Conservation (phyloP, 768 basidiomycete species). For the Scleroderma citrinum region DNA sequence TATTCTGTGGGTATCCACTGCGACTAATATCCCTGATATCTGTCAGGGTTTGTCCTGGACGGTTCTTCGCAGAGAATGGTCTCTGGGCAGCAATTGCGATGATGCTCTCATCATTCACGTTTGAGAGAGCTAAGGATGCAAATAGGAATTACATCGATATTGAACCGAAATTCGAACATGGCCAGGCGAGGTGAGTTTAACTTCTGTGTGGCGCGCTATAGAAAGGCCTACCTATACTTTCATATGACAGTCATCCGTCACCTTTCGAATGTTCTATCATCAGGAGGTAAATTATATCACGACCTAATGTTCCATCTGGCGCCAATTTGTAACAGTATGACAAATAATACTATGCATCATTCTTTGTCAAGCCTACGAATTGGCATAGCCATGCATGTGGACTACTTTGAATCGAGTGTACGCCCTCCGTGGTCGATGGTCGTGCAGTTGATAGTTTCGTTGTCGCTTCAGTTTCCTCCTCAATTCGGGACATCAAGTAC, state of each 20-base stretch:
- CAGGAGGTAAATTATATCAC: background rate
- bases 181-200: background rate
- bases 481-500: no score
- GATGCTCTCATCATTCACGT: background rate
- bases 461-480: no score
- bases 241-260: background rate
- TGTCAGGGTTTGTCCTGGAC: constrained; percentile 1
- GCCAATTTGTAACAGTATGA: no score
- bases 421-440: no score
- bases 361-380: no score
- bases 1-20: background rate
- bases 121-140: constrained; percentile 2
- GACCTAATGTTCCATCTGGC: no score
- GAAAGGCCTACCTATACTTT: background rate
- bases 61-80: background rate
- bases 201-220: background rate
- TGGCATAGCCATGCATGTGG: no score
- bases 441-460: no score
- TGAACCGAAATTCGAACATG: background rate
- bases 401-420: no score
- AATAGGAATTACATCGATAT: constrained; percentile 1
- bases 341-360: no score
- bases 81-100: background rate
- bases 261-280: background rate
- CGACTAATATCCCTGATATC: background rate